Base-by-base conservation (phyloP, 1,284 basidiomycete genomes). In the Flammula alnicola region DNA sequence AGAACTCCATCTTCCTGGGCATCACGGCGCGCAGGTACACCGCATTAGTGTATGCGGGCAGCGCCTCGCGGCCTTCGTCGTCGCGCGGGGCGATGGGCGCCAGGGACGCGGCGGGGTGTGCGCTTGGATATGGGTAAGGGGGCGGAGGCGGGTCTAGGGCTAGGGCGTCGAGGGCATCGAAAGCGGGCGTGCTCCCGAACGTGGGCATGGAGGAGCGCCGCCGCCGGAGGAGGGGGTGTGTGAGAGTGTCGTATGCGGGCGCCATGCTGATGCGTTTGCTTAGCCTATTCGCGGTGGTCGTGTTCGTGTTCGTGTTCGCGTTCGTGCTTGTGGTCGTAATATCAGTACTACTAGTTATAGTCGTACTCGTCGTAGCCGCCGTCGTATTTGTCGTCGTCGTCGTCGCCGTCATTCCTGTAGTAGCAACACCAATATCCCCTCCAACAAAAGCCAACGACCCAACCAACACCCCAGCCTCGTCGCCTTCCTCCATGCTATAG, bases 1-100 rank as follows among this genome's bases (percentile, higher is more conserved):
- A 75, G 66, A 99, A 98, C 75, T 99, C 96, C 87, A 96, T 85
- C 78, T 99, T 99, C 44, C 93, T 84, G 4, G 91, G 89, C 73
- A 99, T 80, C 53, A 88, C 81, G 2, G 90, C 93, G 42, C 86
- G 81, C 58, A 99, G 84, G 66, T 93, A 88, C 11, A 98, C 84
- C 36, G 75, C 65, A 70, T 97, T 98, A 57, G 78, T 81, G 70
- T 99, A 99, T 1, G 61, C 35, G 0, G 97, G 96, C 2, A 99
- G 77, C 33, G 69, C 70, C 70, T 99, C 96, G 31, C 62, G 72
- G 16, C 93, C 96, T 64, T 98, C 95, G 57, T 75, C 71, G 20
- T 76, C 73, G 14, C 71, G 57, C 2, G 69, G 69, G 40, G 58
- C 56, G 44, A 69, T 64, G 12, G 38, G 26, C 31, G 51, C 42